Evolutionary conservation across 306 rosid genomes (phyloP), one percentile per base, ranked within the genome.

Genomic region (Trichosanthes truncata): DNA sequence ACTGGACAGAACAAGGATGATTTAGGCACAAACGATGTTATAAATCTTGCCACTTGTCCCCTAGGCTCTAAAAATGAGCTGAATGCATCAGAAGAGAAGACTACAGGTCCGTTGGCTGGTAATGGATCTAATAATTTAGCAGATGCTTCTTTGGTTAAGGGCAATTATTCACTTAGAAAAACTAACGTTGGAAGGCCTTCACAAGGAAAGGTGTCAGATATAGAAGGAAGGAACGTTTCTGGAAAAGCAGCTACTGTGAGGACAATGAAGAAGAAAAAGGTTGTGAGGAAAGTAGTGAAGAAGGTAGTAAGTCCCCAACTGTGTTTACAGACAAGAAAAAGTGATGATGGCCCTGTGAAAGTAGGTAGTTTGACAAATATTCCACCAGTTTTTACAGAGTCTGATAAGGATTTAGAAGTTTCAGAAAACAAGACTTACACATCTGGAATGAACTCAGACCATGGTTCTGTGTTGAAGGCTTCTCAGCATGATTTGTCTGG

Each of bases 211-310:
- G 66, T 79, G 63, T 51, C 53, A 52, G 38, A 7, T 48, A 68
- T 51, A 51, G 77, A 79, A 65, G 31, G 69, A 35, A 79, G 80
- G 45, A 51, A 31, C 80, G 41, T 76, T 69, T 63, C 85, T 55
- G 79, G 75, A n/a, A 90, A 84, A 68, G 71, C 74, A 52, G 10
- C 87, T 53, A 14, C 83, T 23, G 33, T 40, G 18, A 91, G 78
- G 77, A 76, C 85, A 81, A 74, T 80, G 45, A 91, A 86, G 90
- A 95, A 89, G 96, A 91, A 86, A 80, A 93, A 83, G 82, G 45
- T 88, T 57, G 88, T 90, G 68, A 93, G 89, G 84, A 95, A 83
- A 86, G 65, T 83, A 78, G 96, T 88, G 83, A 93, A 89, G 84
- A 89, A 82, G 85, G 91, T 80, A 57, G 61, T 15, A 40, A 89